Evolutionary conservation across 192 early-diverging fungal species (phyloP).

Genomic region (Dimargaris xerosporica): DNA sequence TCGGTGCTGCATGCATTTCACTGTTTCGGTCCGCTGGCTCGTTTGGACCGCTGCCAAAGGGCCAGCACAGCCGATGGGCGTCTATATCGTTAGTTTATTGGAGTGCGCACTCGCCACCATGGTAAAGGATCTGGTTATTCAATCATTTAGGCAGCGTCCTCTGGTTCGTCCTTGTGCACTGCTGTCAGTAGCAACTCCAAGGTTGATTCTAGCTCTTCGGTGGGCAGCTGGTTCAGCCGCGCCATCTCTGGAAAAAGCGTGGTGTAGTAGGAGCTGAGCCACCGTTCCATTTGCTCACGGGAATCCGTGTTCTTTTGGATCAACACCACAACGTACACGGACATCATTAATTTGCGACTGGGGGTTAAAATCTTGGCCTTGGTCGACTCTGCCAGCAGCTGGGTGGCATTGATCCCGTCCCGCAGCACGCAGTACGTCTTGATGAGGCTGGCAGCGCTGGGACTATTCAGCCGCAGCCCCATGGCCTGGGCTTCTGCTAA

Average conservation of each 20-base stretch:
- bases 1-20: no score
- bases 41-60: no score
- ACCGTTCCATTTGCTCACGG: not conserved
- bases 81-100: no score
- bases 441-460: slow-evolving; percentile 2
- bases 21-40: no score
- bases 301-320: not conserved
- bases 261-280: not conserved
- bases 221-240: not conserved
- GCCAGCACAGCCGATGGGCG: no score
- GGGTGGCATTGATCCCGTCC: slow-evolving; percentile 1
- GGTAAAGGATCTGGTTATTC: no score
- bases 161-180: no score
- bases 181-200: no score
- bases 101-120: no score
- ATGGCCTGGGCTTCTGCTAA: not conserved
- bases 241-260: slow-evolving; percentile 8
- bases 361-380: not conserved
- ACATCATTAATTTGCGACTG: slow-evolving; percentile 3
- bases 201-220: not conserved
- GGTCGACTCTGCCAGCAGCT: not conserved
- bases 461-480: not conserved
- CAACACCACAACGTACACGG: not conserved
- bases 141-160: no score
- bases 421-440: not conserved